Evolutionary conservation across 331 rosid species (phyloP).

Genomic region (Pyracantha coccinea): DNA sequence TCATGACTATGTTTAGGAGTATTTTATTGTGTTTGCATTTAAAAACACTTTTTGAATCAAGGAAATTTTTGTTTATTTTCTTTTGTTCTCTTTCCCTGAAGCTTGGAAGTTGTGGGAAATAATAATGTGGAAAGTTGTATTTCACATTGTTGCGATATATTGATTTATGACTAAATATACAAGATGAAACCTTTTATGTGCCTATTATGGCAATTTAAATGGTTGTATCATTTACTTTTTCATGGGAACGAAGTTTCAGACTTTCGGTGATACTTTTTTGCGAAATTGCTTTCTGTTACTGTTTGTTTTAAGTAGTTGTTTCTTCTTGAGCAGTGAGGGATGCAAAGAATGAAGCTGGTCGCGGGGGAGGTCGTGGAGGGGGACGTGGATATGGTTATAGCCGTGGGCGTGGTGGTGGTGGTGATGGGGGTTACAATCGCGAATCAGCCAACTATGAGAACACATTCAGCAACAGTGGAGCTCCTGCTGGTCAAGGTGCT

Average conservation of each 20-base stretch:
- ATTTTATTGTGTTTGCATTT: background rate
- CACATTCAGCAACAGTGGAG: conserved; percentile 24
- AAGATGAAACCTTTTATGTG: background rate
- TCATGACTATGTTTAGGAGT: background rate
- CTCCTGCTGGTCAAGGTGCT: conserved; percentile 38
- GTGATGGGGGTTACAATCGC: conserved; percentile 35
- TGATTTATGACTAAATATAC: background rate
- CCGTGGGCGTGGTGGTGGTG: conserved; percentile 35
- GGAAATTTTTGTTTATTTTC: background rate
- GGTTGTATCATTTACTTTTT: background rate
- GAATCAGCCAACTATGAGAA: conserved; percentile 41
- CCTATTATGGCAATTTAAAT: background rate
- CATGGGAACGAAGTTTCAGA: background rate
- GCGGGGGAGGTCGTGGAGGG: conserved; percentile 66
- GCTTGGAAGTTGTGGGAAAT: background rate
- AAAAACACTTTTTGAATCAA: background rate
- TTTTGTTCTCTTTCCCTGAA: background rate
- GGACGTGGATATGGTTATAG: conserved; percentile 61
- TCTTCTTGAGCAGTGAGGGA: conserved; percentile 55
- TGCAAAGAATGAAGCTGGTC: conserved; percentile 46
- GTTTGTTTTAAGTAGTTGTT: background rate
- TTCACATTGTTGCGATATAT: background rate
- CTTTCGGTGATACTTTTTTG: background rate
- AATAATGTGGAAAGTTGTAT: background rate
- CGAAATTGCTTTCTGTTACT: background rate